phyloP scores from a whole-genome alignment of 2,329 filamentous ascomycete species.

The Alternaria viburni region DNA sequence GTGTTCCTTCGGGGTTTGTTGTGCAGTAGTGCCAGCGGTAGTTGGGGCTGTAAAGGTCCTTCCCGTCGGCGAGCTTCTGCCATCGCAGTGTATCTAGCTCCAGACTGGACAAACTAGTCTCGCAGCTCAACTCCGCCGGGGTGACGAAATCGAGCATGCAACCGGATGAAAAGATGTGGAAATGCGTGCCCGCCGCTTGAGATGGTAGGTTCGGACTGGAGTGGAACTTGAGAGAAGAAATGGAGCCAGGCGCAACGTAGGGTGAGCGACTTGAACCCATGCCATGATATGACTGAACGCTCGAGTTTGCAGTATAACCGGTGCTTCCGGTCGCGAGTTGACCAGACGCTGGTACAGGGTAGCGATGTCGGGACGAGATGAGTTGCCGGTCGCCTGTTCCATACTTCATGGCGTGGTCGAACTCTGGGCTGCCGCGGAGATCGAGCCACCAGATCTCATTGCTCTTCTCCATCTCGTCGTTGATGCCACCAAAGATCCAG shows the following conservation, averaged over 20 bases:
- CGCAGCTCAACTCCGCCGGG: conserved; percentile 85
- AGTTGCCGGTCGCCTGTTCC: conserved; percentile 56
- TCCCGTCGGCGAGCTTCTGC: conserved; percentile 93
- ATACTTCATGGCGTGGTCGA: conserved; percentile 72
- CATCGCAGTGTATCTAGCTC: conserved; percentile 87
- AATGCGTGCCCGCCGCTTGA: conserved; percentile 90
- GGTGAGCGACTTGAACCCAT: conserved; percentile 54
- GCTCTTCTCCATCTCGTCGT: conserved; percentile 95
- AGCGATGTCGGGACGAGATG: conserved; percentile 40
- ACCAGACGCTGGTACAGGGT: conserved; percentile 35
- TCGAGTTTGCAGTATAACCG: conserved; percentile 76
- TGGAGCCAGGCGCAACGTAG: conserved; percentile 74
- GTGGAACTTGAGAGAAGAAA: conserved; percentile 88
- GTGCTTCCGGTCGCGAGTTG: conserved; percentile 49
- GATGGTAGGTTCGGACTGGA: conserved; percentile 85
- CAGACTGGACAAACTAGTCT: conserved; percentile 88
- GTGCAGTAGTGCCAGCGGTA: conserved; percentile 99
- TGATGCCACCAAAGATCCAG: conserved; percentile 95
- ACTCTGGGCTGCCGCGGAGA: conserved; percentile 85
- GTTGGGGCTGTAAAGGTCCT: conserved; percentile 88
- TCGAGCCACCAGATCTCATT: conserved; percentile 98
- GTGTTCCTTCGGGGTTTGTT: conserved; percentile 92
- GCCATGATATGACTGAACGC: conserved; percentile 62
- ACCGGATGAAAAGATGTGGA: conserved; percentile 92
- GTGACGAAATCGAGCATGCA: conserved; percentile 94